Evolutionary conservation across 2,329 filamentous ascomycete species (phyloP), one percentile per base, ranked within the genome.

Genomic region (Colletotrichum eleusines): DNA sequence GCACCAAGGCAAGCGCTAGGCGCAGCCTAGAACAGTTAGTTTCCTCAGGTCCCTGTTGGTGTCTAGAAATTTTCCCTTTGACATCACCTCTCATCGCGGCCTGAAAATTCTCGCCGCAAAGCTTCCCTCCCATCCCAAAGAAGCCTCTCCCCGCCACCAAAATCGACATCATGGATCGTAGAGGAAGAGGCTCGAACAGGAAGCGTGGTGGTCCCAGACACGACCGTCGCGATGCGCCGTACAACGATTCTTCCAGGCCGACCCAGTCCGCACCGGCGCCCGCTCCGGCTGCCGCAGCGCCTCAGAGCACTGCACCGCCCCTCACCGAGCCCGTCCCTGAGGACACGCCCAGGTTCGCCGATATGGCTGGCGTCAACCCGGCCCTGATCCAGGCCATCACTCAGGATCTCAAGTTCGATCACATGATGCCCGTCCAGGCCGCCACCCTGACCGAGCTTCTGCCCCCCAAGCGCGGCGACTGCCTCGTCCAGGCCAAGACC

Each of bases 401-500:
- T 11, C 69, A 85, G 18, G 85, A 86, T 68, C 78, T 87, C 75
- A 81, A 83, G 73, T 86, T 86, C 74, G 78, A 85, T 72, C 80
- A 83, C 76, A 88, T 88, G 86, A 87, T 85, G 69, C 85, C 86
- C 16, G 86, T 88, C 2, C 86, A 88, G 78, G 84, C 86, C 20
- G 83, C 85, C 20, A 87, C 86, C 3, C 79, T 88, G 16, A 77
- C 81, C 70, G 80, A 83, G 62, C 81, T 87, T 65, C 81, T 87
- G 14, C 81, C 82, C n/a, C 81, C 82, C 0, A 80, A 80, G 61
- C 80, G 81, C 33, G 78, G 75, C 62, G 86, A 88, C 76, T 83
- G 89, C 69, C 84, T 97, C 70, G 94, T 93, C 8, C 94, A 96
- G 80, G 94, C 94, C 62, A 95, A 92, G 83, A 97, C 94, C 0